phyloP scores from a whole-genome alignment of 345 rosid genomes.

The Atalantia buxifolia region DNA sequence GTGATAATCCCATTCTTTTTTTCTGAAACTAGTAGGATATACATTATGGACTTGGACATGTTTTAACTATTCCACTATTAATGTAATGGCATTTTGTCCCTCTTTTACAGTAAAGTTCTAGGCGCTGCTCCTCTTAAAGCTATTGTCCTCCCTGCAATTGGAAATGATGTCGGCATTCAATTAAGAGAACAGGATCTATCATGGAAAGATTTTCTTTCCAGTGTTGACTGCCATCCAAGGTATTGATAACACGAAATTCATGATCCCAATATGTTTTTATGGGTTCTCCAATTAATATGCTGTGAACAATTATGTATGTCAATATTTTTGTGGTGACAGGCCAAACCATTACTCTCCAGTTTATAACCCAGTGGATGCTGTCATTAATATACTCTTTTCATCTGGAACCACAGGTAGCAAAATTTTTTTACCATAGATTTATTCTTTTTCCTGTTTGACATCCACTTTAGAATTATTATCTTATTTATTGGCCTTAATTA shows the following conservation, averaged over 20 bases:
- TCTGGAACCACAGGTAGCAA: slow-evolving; percentile 86
- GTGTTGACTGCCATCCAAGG: slow-evolving; percentile 40
- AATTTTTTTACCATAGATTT: background rate
- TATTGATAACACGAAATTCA: slow-evolving; percentile 7
- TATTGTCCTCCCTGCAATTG: slow-evolving; percentile 69
- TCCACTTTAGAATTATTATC: slow-evolving; percentile 2
- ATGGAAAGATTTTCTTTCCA: slow-evolving; percentile 66
- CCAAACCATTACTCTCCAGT: slow-evolving; percentile 39
- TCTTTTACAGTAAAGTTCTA: slow-evolving; percentile 61
- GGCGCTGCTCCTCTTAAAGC: slow-evolving; percentile 70
- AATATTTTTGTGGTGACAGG: slow-evolving; percentile 29
- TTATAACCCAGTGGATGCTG: slow-evolving; percentile 53
- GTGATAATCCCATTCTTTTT: background rate
- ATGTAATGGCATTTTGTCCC: background rate
- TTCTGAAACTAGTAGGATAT: background rate
- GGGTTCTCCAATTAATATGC: background rate
- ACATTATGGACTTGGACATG: background rate
- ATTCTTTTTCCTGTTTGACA: background rate
- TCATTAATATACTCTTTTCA: slow-evolving; percentile 81
- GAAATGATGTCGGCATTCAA: slow-evolving; percentile 39
- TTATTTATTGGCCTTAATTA: slow-evolving; percentile 20
- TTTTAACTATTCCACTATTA: background rate
- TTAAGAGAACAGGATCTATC: slow-evolving; percentile 67
- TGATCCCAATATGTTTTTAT: background rate
- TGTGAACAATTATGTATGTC: background rate